Conservation (phyloP, 1,284 basidiomycete genomes). For the Ceratobasidium sp. region DNA sequence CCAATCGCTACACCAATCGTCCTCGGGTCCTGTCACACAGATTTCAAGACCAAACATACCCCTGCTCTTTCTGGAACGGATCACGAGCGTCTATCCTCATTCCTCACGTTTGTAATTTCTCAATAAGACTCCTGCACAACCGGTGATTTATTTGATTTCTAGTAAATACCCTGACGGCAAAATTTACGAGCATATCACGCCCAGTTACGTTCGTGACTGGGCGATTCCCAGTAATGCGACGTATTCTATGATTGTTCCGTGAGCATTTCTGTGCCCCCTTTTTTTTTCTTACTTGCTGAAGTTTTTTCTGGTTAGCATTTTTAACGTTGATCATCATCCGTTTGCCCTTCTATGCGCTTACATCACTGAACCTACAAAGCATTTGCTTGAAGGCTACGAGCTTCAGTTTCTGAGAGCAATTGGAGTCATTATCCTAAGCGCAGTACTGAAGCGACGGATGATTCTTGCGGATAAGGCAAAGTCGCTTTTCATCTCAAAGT, state of each 20-base stretch:
- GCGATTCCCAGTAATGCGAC: slow-evolving; percentile 75
- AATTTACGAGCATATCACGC: slow-evolving; percentile 83
- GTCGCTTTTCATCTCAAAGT: slow-evolving; percentile 90
- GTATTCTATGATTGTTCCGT: slow-evolving; percentile 76
- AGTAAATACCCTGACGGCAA: slow-evolving; percentile 79
- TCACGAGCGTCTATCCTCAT: slow-evolving; percentile 73
- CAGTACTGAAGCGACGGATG: slow-evolving; percentile 91
- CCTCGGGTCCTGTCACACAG: slow-evolving; percentile 9
- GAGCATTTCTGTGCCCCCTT: neutral
- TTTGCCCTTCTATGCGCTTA: slow-evolving; percentile 93
- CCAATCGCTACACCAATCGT: slow-evolving; percentile 14
- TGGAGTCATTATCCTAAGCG: slow-evolving; percentile 93
- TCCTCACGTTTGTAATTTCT: slow-evolving; percentile 55
- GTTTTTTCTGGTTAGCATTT: slow-evolving; percentile 80
- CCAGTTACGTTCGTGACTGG: slow-evolving; percentile 76
- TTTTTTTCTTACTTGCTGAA: neutral
- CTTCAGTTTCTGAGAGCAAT: slow-evolving; percentile 90
- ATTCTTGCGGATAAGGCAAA: slow-evolving; percentile 93
- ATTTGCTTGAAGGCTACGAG: slow-evolving; percentile 90
- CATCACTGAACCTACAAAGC: slow-evolving; percentile 76
- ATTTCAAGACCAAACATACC: slow-evolving; percentile 44
- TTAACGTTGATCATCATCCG: slow-evolving; percentile 87
- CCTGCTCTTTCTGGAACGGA: slow-evolving; percentile 68
- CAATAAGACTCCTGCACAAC: neutral
- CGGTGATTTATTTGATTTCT: neutral